Conservation (phyloP, 108 stramenopile species). For the Stephanodiscus minutulus region DNA sequence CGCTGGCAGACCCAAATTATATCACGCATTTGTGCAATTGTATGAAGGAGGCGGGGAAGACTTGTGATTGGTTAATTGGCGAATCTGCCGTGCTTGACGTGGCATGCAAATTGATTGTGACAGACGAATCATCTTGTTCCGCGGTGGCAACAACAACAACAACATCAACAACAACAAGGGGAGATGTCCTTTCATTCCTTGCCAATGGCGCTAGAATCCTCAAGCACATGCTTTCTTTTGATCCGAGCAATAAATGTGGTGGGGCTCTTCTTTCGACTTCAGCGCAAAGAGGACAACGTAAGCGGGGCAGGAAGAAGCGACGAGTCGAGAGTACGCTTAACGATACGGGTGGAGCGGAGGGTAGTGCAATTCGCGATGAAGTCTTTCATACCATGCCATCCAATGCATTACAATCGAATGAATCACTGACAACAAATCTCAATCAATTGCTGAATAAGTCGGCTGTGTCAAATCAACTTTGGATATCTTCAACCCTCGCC, state of each 20-base stretch:
- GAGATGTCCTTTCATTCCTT: conserved; percentile 26
- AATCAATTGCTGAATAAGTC: conserved; percentile 18
- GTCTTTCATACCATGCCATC: conserved; percentile 16
- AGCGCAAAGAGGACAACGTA: background rate
- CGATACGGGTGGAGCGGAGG: background rate
- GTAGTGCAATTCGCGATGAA: conserved; percentile 1
- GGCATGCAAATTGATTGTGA: conserved; percentile 6
- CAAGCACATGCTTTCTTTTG: conserved; percentile 19
- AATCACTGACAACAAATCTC: conserved; percentile 16
- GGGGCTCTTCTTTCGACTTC: background rate
- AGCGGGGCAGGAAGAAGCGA: conserved; percentile 20
- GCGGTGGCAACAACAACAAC: conserved; percentile 1
- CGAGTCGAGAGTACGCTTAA: background rate
- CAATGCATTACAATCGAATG: conserved; percentile 20
- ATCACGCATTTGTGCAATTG: conserved; percentile 27
- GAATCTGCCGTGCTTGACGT: conserved; percentile 19
- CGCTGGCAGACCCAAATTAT: conserved; percentile 28
- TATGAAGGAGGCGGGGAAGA: conserved; percentile 28
- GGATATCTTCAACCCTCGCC: conserved; percentile 15
- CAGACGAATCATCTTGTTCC: background rate
- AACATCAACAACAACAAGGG: conserved; percentile 19
- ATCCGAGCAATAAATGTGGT: background rate
- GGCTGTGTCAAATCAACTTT: background rate
- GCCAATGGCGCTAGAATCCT: conserved; percentile 34
- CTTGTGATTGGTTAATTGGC: conserved; percentile 41